phyloP scores from a whole-genome alignment of 2,329 filamentous ascomycete species.

The Fusarium burgessii region DNA sequence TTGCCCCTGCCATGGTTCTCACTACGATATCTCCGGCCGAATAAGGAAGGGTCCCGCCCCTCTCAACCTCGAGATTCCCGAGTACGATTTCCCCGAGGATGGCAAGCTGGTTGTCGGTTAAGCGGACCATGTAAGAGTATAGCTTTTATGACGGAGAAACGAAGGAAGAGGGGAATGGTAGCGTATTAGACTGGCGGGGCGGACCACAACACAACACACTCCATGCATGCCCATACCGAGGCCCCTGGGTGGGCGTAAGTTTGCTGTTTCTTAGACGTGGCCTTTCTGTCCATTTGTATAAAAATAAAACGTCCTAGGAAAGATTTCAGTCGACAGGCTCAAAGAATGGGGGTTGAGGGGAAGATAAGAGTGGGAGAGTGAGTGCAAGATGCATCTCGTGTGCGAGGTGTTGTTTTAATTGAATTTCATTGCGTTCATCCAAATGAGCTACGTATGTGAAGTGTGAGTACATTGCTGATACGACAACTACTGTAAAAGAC shows the following conservation, averaged over 20 bases:
- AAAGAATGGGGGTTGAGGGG: conserved; percentile 13
- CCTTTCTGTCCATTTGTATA: conserved; percentile 53
- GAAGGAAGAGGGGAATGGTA: conserved; percentile 20
- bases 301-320: conserved; percentile 53
- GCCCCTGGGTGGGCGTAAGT: conserved; percentile 43
- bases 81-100: conserved; percentile 93
- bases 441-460: neutral
- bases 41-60: conserved; percentile 97
- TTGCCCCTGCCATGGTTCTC: conserved; percentile 99
- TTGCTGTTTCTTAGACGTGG: conserved; percentile 53
- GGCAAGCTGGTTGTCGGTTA: conserved; percentile 94
- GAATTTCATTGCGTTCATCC: conserved; percentile 33
- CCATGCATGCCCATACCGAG: conserved; percentile 24
- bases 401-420: conserved; percentile 43
- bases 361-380: conserved; percentile 25
- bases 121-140: conserved; percentile 52
- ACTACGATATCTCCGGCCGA: conserved; percentile 99
- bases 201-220: conserved; percentile 26
- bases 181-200: conserved; percentile 44
- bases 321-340: conserved; percentile 41
- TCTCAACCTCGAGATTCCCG: conserved; percentile 94
- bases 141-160: conserved; percentile 27
- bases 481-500: neutral
- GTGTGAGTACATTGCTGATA: neutral
- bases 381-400: conserved; percentile 30